Evolutionary conservation across 2,329 filamentous ascomycete genomes (phyloP).

Genomic region (Sporothrix pseudoabietina): DNA sequence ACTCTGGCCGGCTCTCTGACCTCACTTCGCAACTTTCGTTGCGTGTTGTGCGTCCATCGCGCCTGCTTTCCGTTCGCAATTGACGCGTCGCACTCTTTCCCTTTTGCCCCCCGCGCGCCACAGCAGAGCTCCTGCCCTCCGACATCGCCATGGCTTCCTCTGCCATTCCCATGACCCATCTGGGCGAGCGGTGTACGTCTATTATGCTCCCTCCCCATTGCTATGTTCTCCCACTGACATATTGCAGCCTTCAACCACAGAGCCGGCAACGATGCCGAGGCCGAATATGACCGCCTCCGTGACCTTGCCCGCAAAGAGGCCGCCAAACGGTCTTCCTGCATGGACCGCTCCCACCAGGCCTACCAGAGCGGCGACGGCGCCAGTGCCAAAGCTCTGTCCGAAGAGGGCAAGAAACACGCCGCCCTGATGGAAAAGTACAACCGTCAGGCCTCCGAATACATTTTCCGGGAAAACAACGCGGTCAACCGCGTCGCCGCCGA

Average conservation of each 20-base stretch:
- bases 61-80: background rate
- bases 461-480: conserved; percentile 94
- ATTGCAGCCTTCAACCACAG: conserved; percentile 75
- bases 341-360: conserved; percentile 73
- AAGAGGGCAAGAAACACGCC: conserved; percentile 83
- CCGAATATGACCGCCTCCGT: conserved; percentile 89
- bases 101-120: background rate
- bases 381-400: conserved; percentile 77
- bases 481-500: conserved; percentile 72
- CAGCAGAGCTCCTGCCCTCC: background rate
- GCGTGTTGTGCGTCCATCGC: background rate
- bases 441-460: conserved; percentile 86
- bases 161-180: conserved; percentile 46
- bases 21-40: background rate
- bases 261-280: conserved; percentile 68
- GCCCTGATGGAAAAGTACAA: conserved; percentile 86
- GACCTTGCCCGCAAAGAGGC: conserved; percentile 80
- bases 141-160: conserved; percentile 32
- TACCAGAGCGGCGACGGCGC: conserved; percentile 83
- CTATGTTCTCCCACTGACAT: conserved; percentile 7
- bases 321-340: conserved; percentile 74
- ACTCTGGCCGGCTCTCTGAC: background rate
- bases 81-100: background rate
- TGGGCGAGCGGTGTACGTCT: conserved; percentile 51
- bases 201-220: too few relatives aligned